A percentile compares a stretch with the other conserved stretches of the same genome.
Evolutionary conservation across 148 eudicot species (phyloP).

Genomic region (Oxyria digyna): DNA sequence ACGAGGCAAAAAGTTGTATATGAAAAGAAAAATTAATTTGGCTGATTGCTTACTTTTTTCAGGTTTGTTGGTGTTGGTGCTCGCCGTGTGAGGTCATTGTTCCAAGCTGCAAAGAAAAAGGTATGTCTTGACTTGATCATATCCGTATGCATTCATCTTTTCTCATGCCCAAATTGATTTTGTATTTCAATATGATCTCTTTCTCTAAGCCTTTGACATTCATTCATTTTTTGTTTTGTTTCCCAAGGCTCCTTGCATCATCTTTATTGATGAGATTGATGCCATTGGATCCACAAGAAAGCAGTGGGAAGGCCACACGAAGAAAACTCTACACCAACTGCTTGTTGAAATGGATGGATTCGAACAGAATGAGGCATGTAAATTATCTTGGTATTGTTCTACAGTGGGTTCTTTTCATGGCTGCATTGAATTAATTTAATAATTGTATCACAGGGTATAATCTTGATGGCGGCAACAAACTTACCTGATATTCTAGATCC

Average conservation of each 20-base stretch:
- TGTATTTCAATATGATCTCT: not conserved
- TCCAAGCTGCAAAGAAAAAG: conserved; percentile 99
- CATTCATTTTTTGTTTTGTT: no score
- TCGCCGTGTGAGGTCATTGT: conserved; percentile 91
- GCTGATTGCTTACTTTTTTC: conserved; percentile 6
- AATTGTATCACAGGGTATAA: conserved; percentile 58
- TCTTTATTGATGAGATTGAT: conserved; percentile 95
- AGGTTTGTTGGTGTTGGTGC: conserved; percentile 99
- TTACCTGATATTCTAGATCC: conserved; percentile 97
- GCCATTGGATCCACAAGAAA: conserved; percentile 93
- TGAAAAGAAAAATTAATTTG: not conserved
- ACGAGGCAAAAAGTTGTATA: not conserved
- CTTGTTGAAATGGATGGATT: conserved; percentile 99
- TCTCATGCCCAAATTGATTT: not conserved
- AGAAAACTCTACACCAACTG: conserved; percentile 91
- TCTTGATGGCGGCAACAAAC: conserved; percentile 98
- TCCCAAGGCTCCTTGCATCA: conserved; percentile 90
- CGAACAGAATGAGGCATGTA: conserved; percentile 86
- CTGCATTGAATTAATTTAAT: conserved; percentile 8
- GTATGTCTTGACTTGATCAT: conserved; percentile 18
- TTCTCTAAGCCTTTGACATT: not conserved
- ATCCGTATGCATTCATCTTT: not conserved
- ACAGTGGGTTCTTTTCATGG: not conserved
- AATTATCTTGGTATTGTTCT: not conserved
- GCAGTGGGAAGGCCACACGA: conserved; percentile 99